Conservation (phyloP, 495 filamentous ascomycete species). For the Xeromyces bisporus region DNA sequence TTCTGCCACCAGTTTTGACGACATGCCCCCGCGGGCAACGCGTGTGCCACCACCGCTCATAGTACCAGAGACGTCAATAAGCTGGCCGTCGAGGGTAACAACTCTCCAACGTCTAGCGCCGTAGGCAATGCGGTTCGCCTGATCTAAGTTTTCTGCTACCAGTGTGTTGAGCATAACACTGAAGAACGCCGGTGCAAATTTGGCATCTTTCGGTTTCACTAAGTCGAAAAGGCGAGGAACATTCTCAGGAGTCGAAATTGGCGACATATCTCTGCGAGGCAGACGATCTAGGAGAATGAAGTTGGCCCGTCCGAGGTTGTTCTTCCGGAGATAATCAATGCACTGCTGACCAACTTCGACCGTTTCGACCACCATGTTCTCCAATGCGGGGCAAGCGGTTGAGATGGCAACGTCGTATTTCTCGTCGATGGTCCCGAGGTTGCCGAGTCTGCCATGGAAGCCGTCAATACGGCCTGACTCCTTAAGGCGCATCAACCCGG, state of each 20-base stretch:
- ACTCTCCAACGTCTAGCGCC: conserved; percentile 86
- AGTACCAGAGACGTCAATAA: conserved; percentile 93
- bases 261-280: conserved; percentile 51
- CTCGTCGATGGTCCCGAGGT: conserved; percentile 86
- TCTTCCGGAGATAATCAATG: conserved; percentile 93
- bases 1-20: conserved; percentile 76
- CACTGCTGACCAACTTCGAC: conserved; percentile 93
- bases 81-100: conserved; percentile 82
- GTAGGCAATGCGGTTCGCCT: conserved; percentile 93
- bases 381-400: conserved; percentile 76
- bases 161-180: conserved; percentile 84
- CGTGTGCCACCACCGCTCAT: conserved; percentile 93
- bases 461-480: conserved; percentile 93
- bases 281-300: conserved; percentile 91
- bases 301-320: conserved; percentile 90
- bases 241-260: conserved; percentile 76
- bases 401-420: conserved; percentile 95
- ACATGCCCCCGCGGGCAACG: conserved; percentile 83
- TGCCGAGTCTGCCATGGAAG: conserved; percentile 89
- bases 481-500: conserved; percentile 80
- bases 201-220: conserved; percentile 72
- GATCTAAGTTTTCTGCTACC: conserved; percentile 79
- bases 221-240: conserved; percentile 87
- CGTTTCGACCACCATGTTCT: conserved; percentile 91
- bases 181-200: conserved; percentile 84